Conservation (phyloP, 2,329 filamentous ascomycete genomes). For the Cryphonectria nitschkei region DNA sequence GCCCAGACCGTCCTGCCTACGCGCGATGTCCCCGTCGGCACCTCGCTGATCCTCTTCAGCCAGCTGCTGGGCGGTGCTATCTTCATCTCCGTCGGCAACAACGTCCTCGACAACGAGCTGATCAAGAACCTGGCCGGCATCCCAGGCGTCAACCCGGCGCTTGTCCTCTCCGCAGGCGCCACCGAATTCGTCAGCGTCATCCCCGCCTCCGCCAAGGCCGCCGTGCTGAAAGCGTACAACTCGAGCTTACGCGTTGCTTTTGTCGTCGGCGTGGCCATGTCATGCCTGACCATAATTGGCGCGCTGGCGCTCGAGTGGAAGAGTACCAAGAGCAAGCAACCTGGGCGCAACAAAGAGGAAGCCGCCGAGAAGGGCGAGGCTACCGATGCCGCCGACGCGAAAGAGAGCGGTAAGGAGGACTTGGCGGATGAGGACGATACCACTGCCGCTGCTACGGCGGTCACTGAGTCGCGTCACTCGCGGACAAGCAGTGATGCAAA, state of each 20-base stretch:
- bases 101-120: conserved; percentile 48
- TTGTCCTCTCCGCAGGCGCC: conserved; percentile 31
- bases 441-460: background rate
- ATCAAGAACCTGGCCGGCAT: conserved; percentile 39
- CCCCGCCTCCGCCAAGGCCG: conserved; percentile 29
- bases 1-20: conserved; percentile 50
- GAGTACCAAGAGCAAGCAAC: conserved; percentile 43
- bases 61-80: conserved; percentile 52
- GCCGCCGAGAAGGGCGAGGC: conserved; percentile 8
- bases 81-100: conserved; percentile 50
- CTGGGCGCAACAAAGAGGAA: conserved; percentile 26
- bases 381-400: background rate
- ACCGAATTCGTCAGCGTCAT: conserved; percentile 32
- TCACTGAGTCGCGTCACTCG: background rate
- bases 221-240: conserved; percentile 59
- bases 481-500: background rate
- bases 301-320: conserved; percentile 64
- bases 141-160: conserved; percentile 32
- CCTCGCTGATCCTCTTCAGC: conserved; percentile 48
- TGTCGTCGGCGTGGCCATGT: conserved; percentile 60
- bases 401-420: background rate
- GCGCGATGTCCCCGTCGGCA: conserved; percentile 47
- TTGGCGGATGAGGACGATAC: background rate
- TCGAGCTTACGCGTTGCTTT: conserved; percentile 61
- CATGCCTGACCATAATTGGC: conserved; percentile 57